Conservation (phyloP, 2,329 filamentous ascomycete species). For the Claviceps sp. region DNA sequence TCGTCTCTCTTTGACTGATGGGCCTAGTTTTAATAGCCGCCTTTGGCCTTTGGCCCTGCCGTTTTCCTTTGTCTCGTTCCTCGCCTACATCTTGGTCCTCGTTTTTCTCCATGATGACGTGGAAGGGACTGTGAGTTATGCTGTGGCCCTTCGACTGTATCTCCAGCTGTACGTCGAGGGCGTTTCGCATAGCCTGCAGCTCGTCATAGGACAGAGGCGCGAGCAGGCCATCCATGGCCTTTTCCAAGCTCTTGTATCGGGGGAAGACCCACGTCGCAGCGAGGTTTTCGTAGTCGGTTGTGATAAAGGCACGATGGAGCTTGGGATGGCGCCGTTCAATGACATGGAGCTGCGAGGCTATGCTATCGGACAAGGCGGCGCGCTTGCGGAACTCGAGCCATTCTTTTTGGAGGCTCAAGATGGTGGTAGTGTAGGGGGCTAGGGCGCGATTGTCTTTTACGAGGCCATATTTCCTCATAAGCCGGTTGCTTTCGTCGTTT, state of each 20-base stretch:
- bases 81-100: background rate
- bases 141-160: background rate
- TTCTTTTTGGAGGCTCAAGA: slow-evolving; percentile 34
- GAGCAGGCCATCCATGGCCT: slow-evolving; percentile 17
- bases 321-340: slow-evolving; percentile 27
- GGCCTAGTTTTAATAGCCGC: slow-evolving; percentile 1
- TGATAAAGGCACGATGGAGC: slow-evolving; percentile 27
- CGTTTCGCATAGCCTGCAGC: slow-evolving; percentile 13
- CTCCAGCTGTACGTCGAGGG: slow-evolving; percentile 10
- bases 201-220: slow-evolving; percentile 17
- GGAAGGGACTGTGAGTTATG: slow-evolving; percentile 3
- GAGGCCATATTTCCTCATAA: slow-evolving; percentile 22
- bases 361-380: slow-evolving; percentile 33
- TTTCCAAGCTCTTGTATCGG: slow-evolving; percentile 13
- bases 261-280: slow-evolving; percentile 14
- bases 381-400: slow-evolving; percentile 36
- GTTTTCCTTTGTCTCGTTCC: background rate
- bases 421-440: slow-evolving; percentile 22
- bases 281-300: slow-evolving; percentile 17
- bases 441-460: slow-evolving; percentile 22
- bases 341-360: slow-evolving; percentile 24
- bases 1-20: background rate
- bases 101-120: background rate
- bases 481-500: slow-evolving; percentile 8
- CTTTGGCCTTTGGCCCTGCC: background rate